Conservation (phyloP, 2,329 filamentous ascomycete genomes). For the Paecilomyces niveus region DNA sequence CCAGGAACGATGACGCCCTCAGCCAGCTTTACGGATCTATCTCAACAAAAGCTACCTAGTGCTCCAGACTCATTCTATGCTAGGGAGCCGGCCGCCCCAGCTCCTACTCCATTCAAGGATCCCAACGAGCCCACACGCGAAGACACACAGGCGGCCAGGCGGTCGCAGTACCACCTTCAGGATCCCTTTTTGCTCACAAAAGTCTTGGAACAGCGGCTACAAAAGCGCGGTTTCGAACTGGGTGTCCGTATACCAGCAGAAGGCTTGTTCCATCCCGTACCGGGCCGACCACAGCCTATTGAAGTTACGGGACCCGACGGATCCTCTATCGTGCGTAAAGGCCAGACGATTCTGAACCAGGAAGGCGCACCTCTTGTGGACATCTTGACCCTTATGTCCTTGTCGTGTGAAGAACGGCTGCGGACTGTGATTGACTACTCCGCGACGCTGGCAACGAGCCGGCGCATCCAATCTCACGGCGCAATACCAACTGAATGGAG, state of each 20-base stretch:
- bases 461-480: constrained; percentile 74
- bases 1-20: constrained; percentile 34
- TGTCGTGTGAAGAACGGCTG: constrained; percentile 74
- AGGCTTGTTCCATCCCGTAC: constrained; percentile 43
- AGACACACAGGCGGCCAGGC: constrained; percentile 56
- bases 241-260: constrained; percentile 54
- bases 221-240: constrained; percentile 51
- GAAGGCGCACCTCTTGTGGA: constrained; percentile 63
- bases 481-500: constrained; percentile 68
- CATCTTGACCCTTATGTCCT: constrained; percentile 72
- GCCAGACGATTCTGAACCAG: constrained; percentile 67
- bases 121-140: constrained; percentile 56
- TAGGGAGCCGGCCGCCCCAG: constrained; percentile 59
- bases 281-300: constrained; percentile 36
- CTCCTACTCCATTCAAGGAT: constrained; percentile 57
- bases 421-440: constrained; percentile 72
- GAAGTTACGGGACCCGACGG: constrained; percentile 55
- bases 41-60: constrained; percentile 47
- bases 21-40: constrained; percentile 45
- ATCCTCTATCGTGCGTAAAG: constrained; percentile 54
- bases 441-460: constrained; percentile 59
- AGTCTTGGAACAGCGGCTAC: constrained; percentile 47
- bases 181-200: constrained; percentile 66
- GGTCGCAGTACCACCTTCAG: constrained; percentile 62
- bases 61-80: constrained; percentile 56